Percentiles rank a stretch among this genome's conserved stretches.
Conservation (phyloP, 306 rosid genomes). For the Parietaria judaica region DNA sequence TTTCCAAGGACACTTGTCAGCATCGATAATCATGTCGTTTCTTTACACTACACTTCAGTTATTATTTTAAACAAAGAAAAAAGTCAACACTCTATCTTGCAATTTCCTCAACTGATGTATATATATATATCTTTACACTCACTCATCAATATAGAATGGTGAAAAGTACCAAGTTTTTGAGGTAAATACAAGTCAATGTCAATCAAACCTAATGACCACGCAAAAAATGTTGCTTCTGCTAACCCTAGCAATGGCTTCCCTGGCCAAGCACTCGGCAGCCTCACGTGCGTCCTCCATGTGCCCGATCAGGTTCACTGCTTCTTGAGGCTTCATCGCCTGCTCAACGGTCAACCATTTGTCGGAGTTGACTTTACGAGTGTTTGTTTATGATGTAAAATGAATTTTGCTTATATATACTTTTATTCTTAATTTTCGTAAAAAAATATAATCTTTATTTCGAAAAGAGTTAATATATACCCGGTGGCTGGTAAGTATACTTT, state of each 20-base stretch:
- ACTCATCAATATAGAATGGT: too few species aligned
- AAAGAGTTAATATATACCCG: too few species aligned
- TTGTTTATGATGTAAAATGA: too few species aligned
- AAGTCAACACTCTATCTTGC: too few species aligned
- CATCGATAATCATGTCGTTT: too few species aligned
- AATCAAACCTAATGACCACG: conserved; percentile 76
- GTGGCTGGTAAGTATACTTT: too few species aligned
- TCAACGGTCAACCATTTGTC: background rate
- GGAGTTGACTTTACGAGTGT: background rate
- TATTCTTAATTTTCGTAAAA: background rate
- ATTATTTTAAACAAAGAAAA: too few species aligned
- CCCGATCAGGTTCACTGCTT: conserved; percentile 75
- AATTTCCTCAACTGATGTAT: too few species aligned
- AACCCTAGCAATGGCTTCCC: conserved; percentile 69
- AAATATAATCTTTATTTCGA: background rate
- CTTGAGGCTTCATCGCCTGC: conserved; percentile 80
- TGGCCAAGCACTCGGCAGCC: conserved; percentile 78
- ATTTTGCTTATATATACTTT: background rate
- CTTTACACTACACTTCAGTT: too few species aligned
- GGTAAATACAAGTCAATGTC: conserved; percentile 14
- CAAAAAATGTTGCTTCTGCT: conserved; percentile 73
- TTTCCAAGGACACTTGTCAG: too few species aligned
- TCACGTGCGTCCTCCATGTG: conserved; percentile 69
- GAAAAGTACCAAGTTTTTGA: too few species aligned
- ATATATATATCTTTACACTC: background rate